These are phyloP conservation scores for Candida qinlingensis DNA, from an alignment of 805 yeast species.

Conservation along the genomic window DNA sequence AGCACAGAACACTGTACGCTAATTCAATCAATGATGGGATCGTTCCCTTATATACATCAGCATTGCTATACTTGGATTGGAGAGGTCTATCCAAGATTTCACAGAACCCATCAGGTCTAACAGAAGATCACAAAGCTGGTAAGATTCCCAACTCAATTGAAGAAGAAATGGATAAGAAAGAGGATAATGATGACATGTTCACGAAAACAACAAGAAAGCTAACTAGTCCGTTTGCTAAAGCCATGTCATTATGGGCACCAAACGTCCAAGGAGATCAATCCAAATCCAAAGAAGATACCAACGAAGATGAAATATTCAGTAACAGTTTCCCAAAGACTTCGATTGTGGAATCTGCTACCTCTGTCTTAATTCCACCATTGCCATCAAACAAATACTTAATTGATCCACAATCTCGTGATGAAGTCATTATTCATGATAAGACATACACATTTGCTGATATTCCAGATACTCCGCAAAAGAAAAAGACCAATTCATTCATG, in stretches of 20 bases:
- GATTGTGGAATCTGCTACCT: conserved; percentile 62
- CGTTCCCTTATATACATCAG: conserved; percentile 72
- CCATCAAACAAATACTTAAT: conserved; percentile 58
- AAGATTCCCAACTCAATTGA: conserved; percentile 10
- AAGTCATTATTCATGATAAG: conserved; percentile 64
- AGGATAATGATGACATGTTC: conserved; percentile 6
- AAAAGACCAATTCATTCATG: conserved; percentile 23
- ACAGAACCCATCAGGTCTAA: background rate
- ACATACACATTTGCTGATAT: conserved; percentile 48
- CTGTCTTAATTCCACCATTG: conserved; percentile 62
- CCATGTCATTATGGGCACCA: conserved; percentile 39
- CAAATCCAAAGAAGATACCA: conserved; percentile 6
- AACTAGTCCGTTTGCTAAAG: conserved; percentile 40
- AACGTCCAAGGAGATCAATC: conserved; percentile 17
- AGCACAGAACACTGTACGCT: conserved; percentile 67
- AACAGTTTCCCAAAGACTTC: conserved; percentile 56
- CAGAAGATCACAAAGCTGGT: conserved; percentile 5
- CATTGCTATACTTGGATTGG: conserved; percentile 61
- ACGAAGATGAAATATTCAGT: background rate
- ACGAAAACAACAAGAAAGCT: conserved; percentile 24
- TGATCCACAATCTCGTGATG: conserved; percentile 55
- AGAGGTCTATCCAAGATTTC: conserved; percentile 17
- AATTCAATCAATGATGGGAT: conserved; percentile 77
- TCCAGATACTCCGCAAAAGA: conserved; percentile 27
- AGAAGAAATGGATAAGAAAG: background rate